phyloP scores from a whole-genome alignment of 2,329 filamentous ascomycete genomes.

The Corinectria fuckeliana region DNA sequence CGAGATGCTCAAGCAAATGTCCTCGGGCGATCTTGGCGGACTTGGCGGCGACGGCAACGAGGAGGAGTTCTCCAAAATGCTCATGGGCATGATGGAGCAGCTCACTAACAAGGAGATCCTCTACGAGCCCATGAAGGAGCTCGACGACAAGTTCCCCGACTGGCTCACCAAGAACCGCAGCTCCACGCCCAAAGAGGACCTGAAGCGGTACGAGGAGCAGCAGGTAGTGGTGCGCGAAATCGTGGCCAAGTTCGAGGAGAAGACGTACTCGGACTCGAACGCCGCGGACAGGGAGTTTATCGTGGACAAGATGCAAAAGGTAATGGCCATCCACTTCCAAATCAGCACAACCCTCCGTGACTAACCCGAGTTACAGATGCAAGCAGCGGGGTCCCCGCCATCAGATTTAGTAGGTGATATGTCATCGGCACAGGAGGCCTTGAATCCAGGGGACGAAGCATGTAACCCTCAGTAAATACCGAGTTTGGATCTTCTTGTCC shows the following conservation, averaged over 20 bases:
- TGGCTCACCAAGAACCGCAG: slow-evolving; percentile 84
- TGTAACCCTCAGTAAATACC: slow-evolving; percentile 65
- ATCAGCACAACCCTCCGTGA: not conserved
- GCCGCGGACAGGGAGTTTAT: slow-evolving; percentile 86
- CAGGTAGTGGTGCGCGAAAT: slow-evolving; percentile 82
- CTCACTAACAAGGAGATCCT: slow-evolving; percentile 97
- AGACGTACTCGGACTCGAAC: slow-evolving; percentile 82
- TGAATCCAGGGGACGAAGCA: slow-evolving; percentile 65
- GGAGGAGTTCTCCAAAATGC: slow-evolving; percentile 91
- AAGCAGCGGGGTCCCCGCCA: slow-evolving; percentile 90
- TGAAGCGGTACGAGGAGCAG: slow-evolving; percentile 83
- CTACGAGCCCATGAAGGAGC: slow-evolving; percentile 98
- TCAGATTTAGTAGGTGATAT: slow-evolving; percentile 91
- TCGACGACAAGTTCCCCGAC: slow-evolving; percentile 87
- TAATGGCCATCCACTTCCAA: slow-evolving; percentile 49
- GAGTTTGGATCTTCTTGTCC: slow-evolving; percentile 28
- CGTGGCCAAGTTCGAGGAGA: slow-evolving; percentile 84
- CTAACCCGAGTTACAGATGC: slow-evolving; percentile 71
- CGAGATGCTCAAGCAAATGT: slow-evolving; percentile 89
- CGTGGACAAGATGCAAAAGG: slow-evolving; percentile 97
- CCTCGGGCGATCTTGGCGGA: slow-evolving; percentile 61
- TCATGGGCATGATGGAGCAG: slow-evolving; percentile 99
- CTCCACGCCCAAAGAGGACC: slow-evolving; percentile 71
- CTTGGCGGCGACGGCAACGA: slow-evolving; percentile 66
- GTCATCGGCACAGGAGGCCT: slow-evolving; percentile 78